A percentile compares a stretch with the other conserved stretches of the same genome.
phyloP scores from a whole-genome alignment of 140 eudicot species.

The Cichorium intybus region DNA sequence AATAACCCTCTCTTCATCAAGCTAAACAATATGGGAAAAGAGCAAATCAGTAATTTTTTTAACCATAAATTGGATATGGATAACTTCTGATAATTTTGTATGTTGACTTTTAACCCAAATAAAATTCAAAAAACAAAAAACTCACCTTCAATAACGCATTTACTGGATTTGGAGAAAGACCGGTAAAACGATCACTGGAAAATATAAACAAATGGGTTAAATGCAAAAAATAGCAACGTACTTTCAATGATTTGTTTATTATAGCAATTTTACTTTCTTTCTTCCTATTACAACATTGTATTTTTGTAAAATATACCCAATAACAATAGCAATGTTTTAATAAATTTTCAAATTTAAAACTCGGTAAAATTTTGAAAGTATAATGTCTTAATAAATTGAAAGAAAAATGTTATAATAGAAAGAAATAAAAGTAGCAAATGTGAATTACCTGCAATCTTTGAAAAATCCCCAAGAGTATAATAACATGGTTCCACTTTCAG shows the following conservation, averaged over 20 bases:
- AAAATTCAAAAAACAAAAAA: slow-evolving; percentile 7
- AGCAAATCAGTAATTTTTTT: not conserved
- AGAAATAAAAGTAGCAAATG: too few relatives aligned
- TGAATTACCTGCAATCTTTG: slow-evolving; percentile 97
- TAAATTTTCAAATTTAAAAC: too few relatives aligned
- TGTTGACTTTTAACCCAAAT: not conserved
- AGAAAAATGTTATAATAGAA: too few relatives aligned
- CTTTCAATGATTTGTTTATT: too few relatives aligned
- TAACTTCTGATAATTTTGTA: not conserved
- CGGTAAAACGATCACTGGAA: slow-evolving; percentile 90
- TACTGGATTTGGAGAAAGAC: slow-evolving; percentile 78
- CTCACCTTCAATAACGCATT: slow-evolving; percentile 83
- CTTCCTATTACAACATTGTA: too few relatives aligned
- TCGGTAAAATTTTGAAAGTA: too few relatives aligned
- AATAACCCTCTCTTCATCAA: slow-evolving; percentile 91
- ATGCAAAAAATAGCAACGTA: too few relatives aligned
- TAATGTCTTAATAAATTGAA: too few relatives aligned
- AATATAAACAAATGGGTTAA: not conserved
- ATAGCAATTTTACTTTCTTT: too few relatives aligned
- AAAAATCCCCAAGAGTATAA: slow-evolving; percentile 98
- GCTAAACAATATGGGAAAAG: slow-evolving; percentile 34
- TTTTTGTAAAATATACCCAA: too few relatives aligned
- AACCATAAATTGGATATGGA: not conserved
- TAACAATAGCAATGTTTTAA: too few relatives aligned
- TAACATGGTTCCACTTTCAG: slow-evolving; percentile 71